Base-by-base conservation (phyloP, 345 rosid species). In the Schrenkiella parvula region DNA sequence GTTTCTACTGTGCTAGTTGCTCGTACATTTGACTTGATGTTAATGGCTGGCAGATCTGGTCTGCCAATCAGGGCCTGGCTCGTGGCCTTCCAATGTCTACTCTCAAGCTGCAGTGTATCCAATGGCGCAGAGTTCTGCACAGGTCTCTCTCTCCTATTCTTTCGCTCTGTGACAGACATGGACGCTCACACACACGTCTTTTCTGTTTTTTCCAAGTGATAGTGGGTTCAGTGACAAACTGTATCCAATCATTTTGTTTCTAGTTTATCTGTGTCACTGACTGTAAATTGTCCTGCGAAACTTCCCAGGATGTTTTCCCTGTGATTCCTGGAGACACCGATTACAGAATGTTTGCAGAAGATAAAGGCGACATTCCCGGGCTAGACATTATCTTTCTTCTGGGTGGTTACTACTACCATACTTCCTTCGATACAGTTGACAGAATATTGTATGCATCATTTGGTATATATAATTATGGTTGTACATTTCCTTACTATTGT, bases 41-140 rank as follows among this genome's bases (percentile, higher is more conserved):
- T 26, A 29, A 64, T 76, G 51, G 38, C 41, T 64, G 42, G 75
- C 84, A 91, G 99, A 95, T 89, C 83, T 95, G 69, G 93, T 95
- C 53, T 95, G 99, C 84, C 99, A 95, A 79, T 95, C 98, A 79
- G 99, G 99, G 63, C 99, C 98, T 72, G 82, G 92, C 70, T 83
- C 93, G 19, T 95, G 97, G 98, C 96, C 98, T 21, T 91, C 97
- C 65, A 74, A 31, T 51, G 74, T 95, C 65, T 95, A 95, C 72
- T 89, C 96, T 48, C 86, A 88, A 78, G 91, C 98, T 78, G 98
- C 98, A 22, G 53, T 80, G 10, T 74, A 87, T 75, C 98, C 98
- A 71, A 91, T 91, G 99, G 99, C 96, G 41, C 89, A 91, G 79
- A 95, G 98, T 80, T 97, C 98, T 59, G 97, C 98, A 76, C 99